A percentile compares a stretch with the other conserved stretches of the same genome.
phyloP scores from a whole-genome alignment of 305 asterid species.

The Withania somnifera region DNA sequence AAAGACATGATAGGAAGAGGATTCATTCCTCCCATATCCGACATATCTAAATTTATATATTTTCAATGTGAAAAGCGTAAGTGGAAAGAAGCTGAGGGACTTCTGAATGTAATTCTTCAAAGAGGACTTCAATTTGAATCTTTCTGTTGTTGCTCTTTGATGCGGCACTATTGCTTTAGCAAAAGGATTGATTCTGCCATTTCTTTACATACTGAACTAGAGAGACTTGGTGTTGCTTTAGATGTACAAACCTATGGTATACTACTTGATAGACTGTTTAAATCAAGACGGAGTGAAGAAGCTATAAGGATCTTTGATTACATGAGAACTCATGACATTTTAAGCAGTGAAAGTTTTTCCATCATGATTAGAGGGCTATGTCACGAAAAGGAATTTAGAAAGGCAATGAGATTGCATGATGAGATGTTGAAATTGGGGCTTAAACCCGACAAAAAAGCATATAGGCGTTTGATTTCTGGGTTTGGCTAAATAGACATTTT shows the following conservation, averaged over 20 bases:
- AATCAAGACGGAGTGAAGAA: slow-evolving; percentile 31
- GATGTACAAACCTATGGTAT: slow-evolving; percentile 29
- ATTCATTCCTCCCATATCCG: slow-evolving; percentile 15
- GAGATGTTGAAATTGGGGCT: slow-evolving; percentile 60
- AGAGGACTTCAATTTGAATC: slow-evolving; percentile 43
- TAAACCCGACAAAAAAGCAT: slow-evolving; percentile 42
- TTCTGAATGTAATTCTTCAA: slow-evolving; percentile 21
- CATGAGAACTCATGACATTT: slow-evolving; percentile 28
- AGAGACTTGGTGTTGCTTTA: slow-evolving; percentile 29
- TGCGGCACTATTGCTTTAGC: slow-evolving; percentile 40
- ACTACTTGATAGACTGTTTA: slow-evolving; percentile 34
- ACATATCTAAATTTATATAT: slow-evolving; percentile 30
- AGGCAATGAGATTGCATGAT: slow-evolving; percentile 69
- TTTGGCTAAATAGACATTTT: slow-evolving; percentile 29
- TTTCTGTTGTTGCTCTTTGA: slow-evolving; percentile 35
- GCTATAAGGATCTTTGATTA: slow-evolving; percentile 44
- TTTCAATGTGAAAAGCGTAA: slow-evolving; percentile 28
- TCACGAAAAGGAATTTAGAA: slow-evolving; percentile 37
- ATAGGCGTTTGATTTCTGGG: slow-evolving; percentile 54
- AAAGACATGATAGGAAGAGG: slow-evolving; percentile 34
- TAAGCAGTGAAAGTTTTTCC: slow-evolving; percentile 39
- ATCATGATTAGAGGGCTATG: slow-evolving; percentile 51
- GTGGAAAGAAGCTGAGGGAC: slow-evolving; percentile 58
- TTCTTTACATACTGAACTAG: slow-evolving; percentile 35
- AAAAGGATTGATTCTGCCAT: slow-evolving; percentile 38